Evolutionary conservation across 805 yeast species (phyloP), one percentile per base, ranked within the genome.

Genomic region (Candida ascalaphidarum): DNA sequence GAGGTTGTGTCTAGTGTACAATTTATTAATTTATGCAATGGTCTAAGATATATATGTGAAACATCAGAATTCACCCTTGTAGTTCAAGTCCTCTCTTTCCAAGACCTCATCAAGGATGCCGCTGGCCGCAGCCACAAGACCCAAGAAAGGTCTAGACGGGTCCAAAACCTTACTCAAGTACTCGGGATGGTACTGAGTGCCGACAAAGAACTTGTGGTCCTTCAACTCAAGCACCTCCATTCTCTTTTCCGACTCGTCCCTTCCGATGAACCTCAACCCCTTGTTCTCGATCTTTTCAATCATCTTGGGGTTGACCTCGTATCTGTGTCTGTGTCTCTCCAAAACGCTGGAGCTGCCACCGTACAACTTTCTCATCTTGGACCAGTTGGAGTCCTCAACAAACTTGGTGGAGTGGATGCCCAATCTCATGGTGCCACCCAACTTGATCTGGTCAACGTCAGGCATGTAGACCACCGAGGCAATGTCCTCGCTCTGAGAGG

Each of bases 341-440:
- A 66, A 66, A 28, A 86, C 88, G 25, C 69, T 61, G 2, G 65
- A 68, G 17, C 68, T 67, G 34, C 72, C 76, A 33, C 92, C 94
- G 54, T 89, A 89, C 30, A 89, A 66, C 58, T 74, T 71, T 57
- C 82, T 76, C 46, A 92, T 73, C 38, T 65, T 69, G 26, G 84
- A 72, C 72, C 77, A 65, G 38, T 79, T 79, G 26, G 82, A 59
- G 37, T 67, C 74, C 11, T 61, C 61, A 46, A 74, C 77, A 69
- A 92, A 92, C 39, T 70, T 73, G 22, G 97, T 86, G 41, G 88
- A 76, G 60, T 96, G 86, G 40, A 85, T 69, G 45, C 99, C 99
- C 44, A 92, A 72, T 68, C 99, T 80, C 99, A 92, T 92, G 28
- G 97, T 89, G 43, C 99, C 99, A 39, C 99, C 99, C 67, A 92